Evolutionary conservation across 2,329 filamentous ascomycete genomes (phyloP), one percentile per base, ranked within the genome.

Genomic region (Clonostachys rosea): DNA sequence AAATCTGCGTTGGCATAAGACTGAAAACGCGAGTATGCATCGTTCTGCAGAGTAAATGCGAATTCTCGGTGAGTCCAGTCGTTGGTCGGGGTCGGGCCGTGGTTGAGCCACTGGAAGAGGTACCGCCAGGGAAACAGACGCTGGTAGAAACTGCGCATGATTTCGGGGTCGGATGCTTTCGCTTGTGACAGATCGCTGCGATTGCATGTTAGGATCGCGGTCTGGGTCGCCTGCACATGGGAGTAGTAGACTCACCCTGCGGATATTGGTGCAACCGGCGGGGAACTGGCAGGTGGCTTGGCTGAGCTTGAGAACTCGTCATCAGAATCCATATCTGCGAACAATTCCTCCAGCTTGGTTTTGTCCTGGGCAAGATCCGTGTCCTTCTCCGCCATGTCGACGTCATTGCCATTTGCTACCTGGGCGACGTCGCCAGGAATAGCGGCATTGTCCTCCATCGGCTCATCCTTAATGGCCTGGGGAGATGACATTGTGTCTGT

Each of bases 91-190:
- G 84, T 84, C 7, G 90, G 86, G 46, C 89, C 89, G 68, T 97
- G 94, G 63, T 97, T 99, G 43, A 99, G 81, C 94, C 94, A 99
- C 66, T 96, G 91, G 69, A 96, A 99, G 17, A 97, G 83, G 51
- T 89, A 87, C 50, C 91, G 84, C 76, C 95, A 99, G 5, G 94
- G 94, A 59, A 97, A 97, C 36, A 99, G 76, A 43, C 94, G 89
- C 62, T 95, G 89, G 65, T 99, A 99, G 71, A 96, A 99, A 53
- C 87, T 89, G 58, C 88, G 83, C 83, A 97, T 91, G 11, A 95
- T 80, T 60, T 91, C 89, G 2, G 89, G 84, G 56, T 96, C 89
- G 37, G 83, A 87, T 40, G 79, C 74, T 36, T 67, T 71, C 34
- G 75, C 56, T 1, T 66, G 58, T 13, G 65, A 50, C 8, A 61